Base-by-base conservation (phyloP, 2,329 filamentous ascomycete species). In the Venturia effusa region DNA sequence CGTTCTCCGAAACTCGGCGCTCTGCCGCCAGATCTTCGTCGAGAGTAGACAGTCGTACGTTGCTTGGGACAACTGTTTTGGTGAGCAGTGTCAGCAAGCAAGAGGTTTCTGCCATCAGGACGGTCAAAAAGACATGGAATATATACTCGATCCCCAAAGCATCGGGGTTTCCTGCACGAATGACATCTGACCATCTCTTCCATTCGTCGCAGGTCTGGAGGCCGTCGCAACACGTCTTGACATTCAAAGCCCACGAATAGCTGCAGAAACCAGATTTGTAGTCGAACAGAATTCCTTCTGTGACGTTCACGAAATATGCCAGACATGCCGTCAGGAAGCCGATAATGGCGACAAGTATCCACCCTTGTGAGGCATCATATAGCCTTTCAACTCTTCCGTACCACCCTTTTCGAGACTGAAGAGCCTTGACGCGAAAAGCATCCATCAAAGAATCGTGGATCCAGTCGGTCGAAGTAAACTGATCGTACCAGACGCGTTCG, bases 401-500 rank as follows among this genome's bases (percentile, higher is more conserved):
- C 66, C 96, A 83, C 76, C 93, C 94, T 73, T 88, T 95, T 60
- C 92, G 83, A 70, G 83, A 87, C 61, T 91, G 85, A 45, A 99
- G 81, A 62, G 87, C 87, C 74, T 95, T 94, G 61, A 95, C 86
- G 32, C 94, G 89, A 70, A 92, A 90, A 11, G 92, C 91, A 76
- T 97, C 94, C 70, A 92, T 90, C 69, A 99, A 97, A 74, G 89
- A 92, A 75, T 99, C 94, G 73, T 96, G 93, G 0, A 99, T 92
- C 94, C 94, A 99, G 74, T 99, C 93, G 64, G 91, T 97, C 7
- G 90, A 96, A 6, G 92, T 96, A 71, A 96, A 96, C 76, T 99
- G 94, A 78, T 99, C 94, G 76, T 97, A 97, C 94, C 94, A 97
- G 11, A 95, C 89, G 66, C 94, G 87, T 69, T 97, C 92, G 71